Conservation (phyloP, 2,329 filamentous ascomycete genomes). For the Xylaria sp. region DNA sequence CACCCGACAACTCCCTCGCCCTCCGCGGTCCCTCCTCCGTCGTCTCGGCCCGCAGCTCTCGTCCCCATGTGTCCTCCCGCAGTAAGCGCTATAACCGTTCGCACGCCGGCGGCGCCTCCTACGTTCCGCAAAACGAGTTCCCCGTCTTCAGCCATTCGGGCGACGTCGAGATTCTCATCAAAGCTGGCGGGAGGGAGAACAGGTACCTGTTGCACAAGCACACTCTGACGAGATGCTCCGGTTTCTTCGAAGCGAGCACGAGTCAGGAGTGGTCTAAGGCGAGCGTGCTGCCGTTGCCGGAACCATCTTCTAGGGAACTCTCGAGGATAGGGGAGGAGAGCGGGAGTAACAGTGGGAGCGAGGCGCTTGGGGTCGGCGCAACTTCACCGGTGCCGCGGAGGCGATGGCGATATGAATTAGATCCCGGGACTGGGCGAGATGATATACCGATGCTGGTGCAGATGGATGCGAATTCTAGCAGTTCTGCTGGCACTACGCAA, state of each 20-base stretch:
- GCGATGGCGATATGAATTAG: conserved; percentile 87
- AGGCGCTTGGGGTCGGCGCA: conserved; percentile 41
- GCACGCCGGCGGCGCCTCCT: conserved; percentile 71
- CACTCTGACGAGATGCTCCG: conserved; percentile 86
- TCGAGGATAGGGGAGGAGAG: conserved; percentile 56
- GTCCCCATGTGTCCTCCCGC: conserved; percentile 49
- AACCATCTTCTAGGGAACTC: conserved; percentile 47
- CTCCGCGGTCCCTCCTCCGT: conserved; percentile 64
- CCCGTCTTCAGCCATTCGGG: conserved; percentile 87
- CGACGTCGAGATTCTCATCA: conserved; percentile 83
- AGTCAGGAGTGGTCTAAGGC: conserved; percentile 74
- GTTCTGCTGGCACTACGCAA: conserved; percentile 22
- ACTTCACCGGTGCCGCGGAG: conserved; percentile 51
- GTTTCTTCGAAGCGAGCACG: conserved; percentile 88
- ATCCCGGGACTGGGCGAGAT: conserved; percentile 70
- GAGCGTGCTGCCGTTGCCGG: conserved; percentile 38
- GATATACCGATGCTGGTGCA: conserved; percentile 89
- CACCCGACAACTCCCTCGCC: conserved; percentile 60
- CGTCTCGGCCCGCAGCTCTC: conserved; percentile 64
- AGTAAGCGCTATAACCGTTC: conserved; percentile 79
- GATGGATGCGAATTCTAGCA: conserved; percentile 56
- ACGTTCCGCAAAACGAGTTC: conserved; percentile 84
- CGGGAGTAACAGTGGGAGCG: conserved; percentile 39
- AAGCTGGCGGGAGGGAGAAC: conserved; percentile 70
- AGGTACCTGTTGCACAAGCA: conserved; percentile 86